Evolutionary conservation across 2,329 filamentous ascomycete genomes (phyloP), one percentile per base, ranked within the genome.

Genomic region (Ophiocordyceps robertsii): DNA sequence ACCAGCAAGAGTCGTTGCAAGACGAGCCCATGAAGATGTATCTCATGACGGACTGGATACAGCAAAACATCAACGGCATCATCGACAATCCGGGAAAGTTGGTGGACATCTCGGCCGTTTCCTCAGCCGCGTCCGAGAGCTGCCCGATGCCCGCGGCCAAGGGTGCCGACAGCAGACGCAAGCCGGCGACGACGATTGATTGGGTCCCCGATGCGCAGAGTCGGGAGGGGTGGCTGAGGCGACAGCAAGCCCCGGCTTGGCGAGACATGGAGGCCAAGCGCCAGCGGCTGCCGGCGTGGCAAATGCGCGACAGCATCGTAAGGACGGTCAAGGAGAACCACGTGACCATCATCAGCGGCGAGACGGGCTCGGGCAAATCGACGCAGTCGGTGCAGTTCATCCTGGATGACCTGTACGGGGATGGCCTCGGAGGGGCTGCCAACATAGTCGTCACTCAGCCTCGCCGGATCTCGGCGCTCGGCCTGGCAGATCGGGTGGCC

Each of bases 391-490:
- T 96, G 30, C 92, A 98, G 59, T 98, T 96, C 60, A 73, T 98
- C 37, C 70, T 98, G 2, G 92, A 98, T 54, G 86, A 96, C 52
- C 68, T 96, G 48, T 94, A 95, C 52, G 71, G 75, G 47, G 72
- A 75, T 38, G 77, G 81, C 8, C 69, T 93, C 9, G 92, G 90
- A 3, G 75, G 75, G 12, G 77, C 77, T 12, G 84, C 82, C 29
- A 95, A 93, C 55, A 94, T 98, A 48, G 79, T 98, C 46, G 95
- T 94, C 54, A 98, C 92, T 0, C 92, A 98, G 54, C 92, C 92
- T 19, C 80, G 92, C 44, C 78, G 92, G 58, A 96, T 98, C 47
- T 95, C 90, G 27, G 92, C 92, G 2, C 73, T 98, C 10, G 89
- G 92, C 40, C 73, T 98, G 45, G 93, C 92, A 3, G 92, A 98